Evolutionary conservation across 2,329 filamentous ascomycete genomes (phyloP).

Genomic region (Exophiala sideris): DNA sequence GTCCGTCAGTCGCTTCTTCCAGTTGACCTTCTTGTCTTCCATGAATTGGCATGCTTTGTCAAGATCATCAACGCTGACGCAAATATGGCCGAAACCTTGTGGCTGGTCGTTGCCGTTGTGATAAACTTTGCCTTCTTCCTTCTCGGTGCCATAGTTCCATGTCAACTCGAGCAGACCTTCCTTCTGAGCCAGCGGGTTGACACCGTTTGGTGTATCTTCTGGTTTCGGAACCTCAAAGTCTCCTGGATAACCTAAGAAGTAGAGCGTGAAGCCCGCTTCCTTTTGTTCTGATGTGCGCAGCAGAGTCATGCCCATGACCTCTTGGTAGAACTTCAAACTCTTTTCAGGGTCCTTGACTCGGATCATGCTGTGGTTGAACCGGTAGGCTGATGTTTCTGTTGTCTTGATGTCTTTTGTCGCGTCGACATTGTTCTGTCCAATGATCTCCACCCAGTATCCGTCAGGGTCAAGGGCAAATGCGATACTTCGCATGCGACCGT

Average conservation of each 20-base stretch:
- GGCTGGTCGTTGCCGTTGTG: constrained; percentile 90
- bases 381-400: constrained; percentile 73
- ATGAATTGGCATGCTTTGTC: constrained; percentile 83
- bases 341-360: constrained; percentile 79
- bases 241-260: constrained; percentile 80
- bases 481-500: constrained; percentile 82
- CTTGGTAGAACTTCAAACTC: constrained; percentile 76
- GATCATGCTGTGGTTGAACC: constrained; percentile 70
- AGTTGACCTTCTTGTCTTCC: constrained; percentile 74
- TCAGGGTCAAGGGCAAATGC: constrained; percentile 89
- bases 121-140: constrained; percentile 75
- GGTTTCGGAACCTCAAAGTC: constrained; percentile 53
- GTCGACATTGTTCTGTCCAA: constrained; percentile 65
- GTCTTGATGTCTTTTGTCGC: constrained; percentile 68
- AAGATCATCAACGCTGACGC: constrained; percentile 82
- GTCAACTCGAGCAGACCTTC: constrained; percentile 90
- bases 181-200: constrained; percentile 60
- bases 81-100: constrained; percentile 92
- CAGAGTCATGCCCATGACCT: constrained; percentile 83
- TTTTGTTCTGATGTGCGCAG: constrained; percentile 69
- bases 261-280: constrained; percentile 77
- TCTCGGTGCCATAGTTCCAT: constrained; percentile 75
- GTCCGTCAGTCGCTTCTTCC: constrained; percentile 94
- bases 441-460: constrained; percentile 64
- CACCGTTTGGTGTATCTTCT: constrained; percentile 49